Evolutionary conservation across 768 basidiomycete genomes (phyloP), one percentile per base, ranked within the genome.

Genomic region (Calocybe cyanea): DNA sequence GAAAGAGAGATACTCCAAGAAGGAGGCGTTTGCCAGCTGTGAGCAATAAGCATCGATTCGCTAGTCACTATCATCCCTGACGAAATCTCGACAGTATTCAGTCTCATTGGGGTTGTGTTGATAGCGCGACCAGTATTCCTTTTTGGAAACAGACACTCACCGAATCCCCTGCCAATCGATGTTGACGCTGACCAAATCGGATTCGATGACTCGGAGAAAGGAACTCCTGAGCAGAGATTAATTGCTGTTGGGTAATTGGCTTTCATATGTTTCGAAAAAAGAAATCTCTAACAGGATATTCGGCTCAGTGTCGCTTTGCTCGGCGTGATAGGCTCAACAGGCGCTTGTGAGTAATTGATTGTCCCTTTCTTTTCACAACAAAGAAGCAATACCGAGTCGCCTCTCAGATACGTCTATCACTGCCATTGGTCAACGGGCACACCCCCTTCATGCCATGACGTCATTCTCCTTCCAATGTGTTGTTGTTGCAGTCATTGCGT

Each of bases 121-220:
- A 90, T 96, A 40, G 87, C 91, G 9, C 73, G 88, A 28, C 92
- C 92, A 0, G 66, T 73, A 0, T 80, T 81, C 41, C 54, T 96
- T 6, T 94, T 96, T 54, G 85, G 83, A 2, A 45, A 50, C 44
- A 39, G 41, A 49, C 8, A 50, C 10, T 2, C 24, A n/a, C 31
- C 36, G n/a, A 20, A 32, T 6, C 23, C n/a, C 7, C 39, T 32
- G 31, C 43, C 11, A 28, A 28, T 28, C n/a, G 19, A 43, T 7
- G 17, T 42, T n/a, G 39, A 41, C 7, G 47, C n/a, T 35, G 18
- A 20, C 33, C 17, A 49, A 19, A 64, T 60, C 54, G 13, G 55
- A 42, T 17, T 63, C 70, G 56, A 63, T 23, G 23, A 44, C 17
- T 35, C 44, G 0, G 61, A 62, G 10, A 60, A 61, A 38, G 66